Base-by-base conservation (phyloP, 2,329 filamentous ascomycete species). In the Cladosporium sp. region DNA sequence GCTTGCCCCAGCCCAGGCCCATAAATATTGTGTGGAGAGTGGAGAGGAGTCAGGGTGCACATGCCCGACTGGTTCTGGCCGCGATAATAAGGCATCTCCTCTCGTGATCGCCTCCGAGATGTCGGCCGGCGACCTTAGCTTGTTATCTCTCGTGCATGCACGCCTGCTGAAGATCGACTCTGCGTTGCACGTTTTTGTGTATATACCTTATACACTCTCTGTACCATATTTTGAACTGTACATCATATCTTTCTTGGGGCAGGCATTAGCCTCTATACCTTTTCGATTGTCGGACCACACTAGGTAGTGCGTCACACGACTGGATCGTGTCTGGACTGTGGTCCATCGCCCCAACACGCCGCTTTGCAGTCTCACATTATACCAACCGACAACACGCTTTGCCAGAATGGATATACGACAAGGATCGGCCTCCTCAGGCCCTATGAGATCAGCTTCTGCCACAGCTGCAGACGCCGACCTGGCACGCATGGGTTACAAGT, bases 401-500 rank as follows among this genome's bases (percentile, higher is more conserved):
- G 3, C 44, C 32, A 51, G 37, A 13, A 57, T 57, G 55, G 25
- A 25, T 25, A 15, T 51, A 19, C 28, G 48, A 35, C 55, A 47
- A 13, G 45, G 45, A 17, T 44, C 52, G 9, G 15, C 52, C 40
- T 55, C 52, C 12, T 17, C 35, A 44, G 50, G 37, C 50, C 40
- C 40, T 19, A 24, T 45, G 19, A n/a, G 52, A 47, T 36, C 39
- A 32, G 35, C 45, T 20, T 55, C 52, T 12, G 32, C 32, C 40
- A 22, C 20, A 67, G 70, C 68, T 58, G 84, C 83, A 59, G 82
- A 87, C 68, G 82, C 81, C 60, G 81, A 82, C 53, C 77, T 87
- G 66, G 84, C 81, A 60, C 80, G 79, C 63, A 84, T 89, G 83
- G 86, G 86, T 53, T 89, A 89, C 76, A 82, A 82, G 72, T 78